Evolutionary conservation across 2,329 filamentous ascomycete genomes (phyloP), one percentile per base, ranked within the genome.

Genomic region (Capronia coronata): DNA sequence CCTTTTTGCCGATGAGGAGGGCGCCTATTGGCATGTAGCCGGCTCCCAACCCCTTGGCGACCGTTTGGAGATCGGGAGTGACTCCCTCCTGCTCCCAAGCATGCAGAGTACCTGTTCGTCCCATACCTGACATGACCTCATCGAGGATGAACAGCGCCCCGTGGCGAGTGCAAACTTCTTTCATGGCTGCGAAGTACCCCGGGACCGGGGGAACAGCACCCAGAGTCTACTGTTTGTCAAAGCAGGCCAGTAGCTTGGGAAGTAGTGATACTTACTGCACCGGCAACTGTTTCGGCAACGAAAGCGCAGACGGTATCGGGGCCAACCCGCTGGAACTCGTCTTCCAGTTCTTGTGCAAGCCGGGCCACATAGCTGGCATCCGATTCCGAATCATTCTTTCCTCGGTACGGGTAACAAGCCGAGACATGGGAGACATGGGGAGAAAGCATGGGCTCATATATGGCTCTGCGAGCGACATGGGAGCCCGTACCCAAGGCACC

Each of bases 251-350:
- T n/a, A n/a, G n/a, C n/a, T n/a, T n/a, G n/a, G n/a, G n/a, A n/a
- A n/a, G n/a, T n/a, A n/a, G 23, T 27, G 23, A 27, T 10, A 71
- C 75, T 66, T 73, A 84, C 78, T 4, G 83, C 80, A 2, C 84
- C 83, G 11, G 85, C 83, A 1, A 90, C 75, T 0, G 85, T 82
- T 64, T 90, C 86, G 1, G 82, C 81, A 19, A 88, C 73, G 60
- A 90, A 87, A 0, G 82, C 84, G 46, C 80, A 83, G 1, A 89
- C 82, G 0, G 72, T 84, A 0, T 80, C 72, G 0, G 83, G 76
- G 0, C 83, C 85, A 0, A 86, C 62, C 1, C 73, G 67, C 51
- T 75, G 70, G 55, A 90, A 87, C 56, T 86, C 81, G 1, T 67
- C 71, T 6, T 87, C 84, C 1, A 91, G 69, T 62, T 89, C 83